phyloP scores from a whole-genome alignment of 2,329 filamentous ascomycete genomes.

The Pyrenochaeta sp. region DNA sequence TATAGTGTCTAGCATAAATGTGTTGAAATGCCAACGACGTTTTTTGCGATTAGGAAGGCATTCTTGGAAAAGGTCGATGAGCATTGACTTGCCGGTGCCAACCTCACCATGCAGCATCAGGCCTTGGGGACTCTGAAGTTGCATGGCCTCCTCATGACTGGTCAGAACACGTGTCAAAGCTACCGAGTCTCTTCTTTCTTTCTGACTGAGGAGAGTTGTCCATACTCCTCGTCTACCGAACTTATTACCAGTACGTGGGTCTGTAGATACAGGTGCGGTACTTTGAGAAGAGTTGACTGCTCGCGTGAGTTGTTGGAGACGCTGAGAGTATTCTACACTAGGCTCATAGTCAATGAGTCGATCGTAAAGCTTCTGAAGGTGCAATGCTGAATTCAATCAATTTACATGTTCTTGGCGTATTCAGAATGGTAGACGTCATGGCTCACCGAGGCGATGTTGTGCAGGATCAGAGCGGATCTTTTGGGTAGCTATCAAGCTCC shows the following conservation, averaged over 20 bases:
- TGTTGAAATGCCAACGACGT: conserved; percentile 82
- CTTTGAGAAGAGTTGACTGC: conserved; percentile 45
- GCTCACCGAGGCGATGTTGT: conserved; percentile 69
- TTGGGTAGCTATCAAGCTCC: conserved; percentile 72
- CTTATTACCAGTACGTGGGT: conserved; percentile 19
- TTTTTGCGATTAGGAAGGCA: conserved; percentile 78
- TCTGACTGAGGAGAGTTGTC: conserved; percentile 61
- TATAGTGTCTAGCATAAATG: conserved; percentile 82
- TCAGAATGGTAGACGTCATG: conserved; percentile 46
- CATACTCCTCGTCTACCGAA: conserved; percentile 60
- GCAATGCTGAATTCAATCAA: conserved; percentile 63
- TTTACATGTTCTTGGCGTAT: conserved; percentile 20
- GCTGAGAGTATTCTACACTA: conserved; percentile 71
- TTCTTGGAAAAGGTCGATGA: conserved; percentile 83
- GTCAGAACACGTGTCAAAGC: conserved; percentile 75
- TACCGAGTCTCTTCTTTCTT: conserved; percentile 62
- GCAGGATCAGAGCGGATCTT: conserved; percentile 73
- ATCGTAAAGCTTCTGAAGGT: conserved; percentile 79
- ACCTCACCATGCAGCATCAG: conserved; percentile 83
- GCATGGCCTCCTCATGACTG: conserved; percentile 74
- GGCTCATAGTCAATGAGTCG: conserved; percentile 82
- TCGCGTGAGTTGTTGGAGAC: conserved; percentile 67
- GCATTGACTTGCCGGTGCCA: conserved; percentile 84
- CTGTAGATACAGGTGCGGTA: conserved; percentile 44
- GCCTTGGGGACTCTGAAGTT: conserved; percentile 76